Evolutionary conservation across 192 early-diverging fungal species (phyloP).

Genomic region (Cetraspora pellucida): DNA sequence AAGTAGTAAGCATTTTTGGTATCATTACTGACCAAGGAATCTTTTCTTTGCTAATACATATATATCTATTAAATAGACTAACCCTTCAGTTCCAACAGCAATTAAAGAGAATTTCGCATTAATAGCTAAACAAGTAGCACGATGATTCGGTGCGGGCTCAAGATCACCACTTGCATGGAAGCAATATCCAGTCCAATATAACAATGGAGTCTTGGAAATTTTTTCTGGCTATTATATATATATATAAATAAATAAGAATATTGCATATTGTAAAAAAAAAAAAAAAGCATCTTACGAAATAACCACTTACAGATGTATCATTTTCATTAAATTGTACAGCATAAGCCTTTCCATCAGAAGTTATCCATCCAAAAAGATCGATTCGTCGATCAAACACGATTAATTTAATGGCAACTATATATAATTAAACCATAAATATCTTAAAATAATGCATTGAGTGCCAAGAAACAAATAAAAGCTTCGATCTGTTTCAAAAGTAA

Average conservation of each 20-base stretch:
- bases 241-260: background rate
- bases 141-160: constrained; percentile 40
- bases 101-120: constrained; percentile 72
- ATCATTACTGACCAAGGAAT: too few relatives aligned
- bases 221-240: background rate
- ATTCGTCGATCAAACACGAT: constrained; percentile 37
- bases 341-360: constrained; percentile 66
- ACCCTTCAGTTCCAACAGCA: constrained; percentile 68
- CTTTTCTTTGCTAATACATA: background rate
- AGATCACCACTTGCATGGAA: constrained; percentile 51
- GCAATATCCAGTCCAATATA: constrained; percentile 53
- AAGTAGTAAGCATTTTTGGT: too few relatives aligned
- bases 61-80: constrained; percentile 34
- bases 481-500: too few relatives aligned
- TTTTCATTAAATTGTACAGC: constrained; percentile 52
- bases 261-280: background rate
- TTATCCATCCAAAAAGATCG: constrained; percentile 61
- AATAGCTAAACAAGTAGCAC: constrained; percentile 62
- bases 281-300: background rate
- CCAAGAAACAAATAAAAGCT: too few relatives aligned
- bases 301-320: constrained; percentile 34
- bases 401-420: constrained; percentile 25
- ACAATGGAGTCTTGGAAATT: background rate
- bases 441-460: background rate
- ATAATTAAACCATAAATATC: background rate